Conservation (phyloP, 805 yeast species). For the Candida boidinii region DNA sequence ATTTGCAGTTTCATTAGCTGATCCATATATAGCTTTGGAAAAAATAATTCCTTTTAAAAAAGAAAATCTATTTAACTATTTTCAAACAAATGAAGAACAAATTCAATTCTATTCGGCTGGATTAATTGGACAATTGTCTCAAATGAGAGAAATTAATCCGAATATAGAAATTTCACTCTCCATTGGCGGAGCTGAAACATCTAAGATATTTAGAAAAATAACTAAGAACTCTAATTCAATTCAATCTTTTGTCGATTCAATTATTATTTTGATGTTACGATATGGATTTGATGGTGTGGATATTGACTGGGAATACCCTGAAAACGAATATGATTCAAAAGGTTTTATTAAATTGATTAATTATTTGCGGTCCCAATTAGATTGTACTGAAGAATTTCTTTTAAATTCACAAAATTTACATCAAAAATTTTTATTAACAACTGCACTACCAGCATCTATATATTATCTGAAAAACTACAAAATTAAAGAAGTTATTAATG, state of each 20-base stretch:
- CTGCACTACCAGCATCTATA: constrained; percentile 69
- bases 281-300: constrained; percentile 86
- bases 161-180: constrained; percentile 57
- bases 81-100: neutral
- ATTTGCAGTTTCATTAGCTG: constrained; percentile 49
- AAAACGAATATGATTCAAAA: constrained; percentile 33
- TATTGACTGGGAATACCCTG: constrained; percentile 92
- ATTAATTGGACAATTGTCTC: constrained; percentile 20
- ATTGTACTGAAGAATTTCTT: no score
- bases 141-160: constrained; percentile 15
- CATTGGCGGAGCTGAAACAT: constrained; percentile 71
- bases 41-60: constrained; percentile 10
- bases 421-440: constrained; percentile 46
- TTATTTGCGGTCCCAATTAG: no score
- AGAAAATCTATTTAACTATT: constrained; percentile 1
- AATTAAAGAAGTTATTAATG: constrained; percentile 45
- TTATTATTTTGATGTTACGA: constrained; percentile 35
- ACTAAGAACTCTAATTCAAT: constrained; percentile 19
- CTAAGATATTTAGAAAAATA: constrained; percentile 29
- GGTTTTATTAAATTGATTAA: constrained; percentile 35
- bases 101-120: constrained; percentile 12
- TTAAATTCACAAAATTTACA: no score
- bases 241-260: constrained; percentile 38
- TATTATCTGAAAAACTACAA: constrained; percentile 35
- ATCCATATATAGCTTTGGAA: constrained; percentile 58